Conservation (phyloP, 768 basidiomycete species). For the Gloeostereum incarnatum region DNA sequence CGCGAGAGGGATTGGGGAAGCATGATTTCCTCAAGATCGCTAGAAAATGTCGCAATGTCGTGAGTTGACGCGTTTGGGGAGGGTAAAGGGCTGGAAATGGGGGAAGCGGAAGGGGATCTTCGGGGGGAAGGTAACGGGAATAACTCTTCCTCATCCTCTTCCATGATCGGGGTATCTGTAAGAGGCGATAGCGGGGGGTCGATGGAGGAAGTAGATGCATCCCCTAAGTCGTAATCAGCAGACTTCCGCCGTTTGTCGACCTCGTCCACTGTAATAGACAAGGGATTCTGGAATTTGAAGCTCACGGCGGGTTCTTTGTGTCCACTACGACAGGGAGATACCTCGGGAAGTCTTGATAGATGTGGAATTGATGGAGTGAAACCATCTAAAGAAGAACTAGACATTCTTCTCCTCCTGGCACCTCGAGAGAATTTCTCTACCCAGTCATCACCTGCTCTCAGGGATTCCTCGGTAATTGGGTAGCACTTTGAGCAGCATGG, state of each 20-base stretch:
- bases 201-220: not conserved
- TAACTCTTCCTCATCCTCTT: conserved; percentile 47
- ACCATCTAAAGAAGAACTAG: conserved; percentile 24
- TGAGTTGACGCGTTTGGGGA: conserved; percentile 23
- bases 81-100: conserved; percentile 9
- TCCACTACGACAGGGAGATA: conserved; percentile 18
- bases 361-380: conserved; percentile 15
- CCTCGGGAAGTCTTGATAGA: conserved; percentile 7
- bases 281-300: conserved; percentile 10
- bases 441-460: conserved; percentile 49
- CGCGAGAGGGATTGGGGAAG: too few relatives aligned
- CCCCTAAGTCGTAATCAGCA: conserved; percentile 18
- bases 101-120: conserved; percentile 38
- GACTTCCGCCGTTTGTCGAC: conserved; percentile 48
- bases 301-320: conserved; percentile 8
- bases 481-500: conserved; percentile 64
- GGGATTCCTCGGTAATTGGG: conserved; percentile 44
- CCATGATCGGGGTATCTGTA: conserved; percentile 30
- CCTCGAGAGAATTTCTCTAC: conserved; percentile 54
- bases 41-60: too few relatives aligned
- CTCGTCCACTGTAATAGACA: conserved; percentile 51
- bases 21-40: too few relatives aligned
- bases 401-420: conserved; percentile 48
- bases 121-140: conserved; percentile 54
- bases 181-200: not conserved